phyloP scores from a whole-genome alignment of 208 protist species.

The Naegleria lovaniensis region DNA sequence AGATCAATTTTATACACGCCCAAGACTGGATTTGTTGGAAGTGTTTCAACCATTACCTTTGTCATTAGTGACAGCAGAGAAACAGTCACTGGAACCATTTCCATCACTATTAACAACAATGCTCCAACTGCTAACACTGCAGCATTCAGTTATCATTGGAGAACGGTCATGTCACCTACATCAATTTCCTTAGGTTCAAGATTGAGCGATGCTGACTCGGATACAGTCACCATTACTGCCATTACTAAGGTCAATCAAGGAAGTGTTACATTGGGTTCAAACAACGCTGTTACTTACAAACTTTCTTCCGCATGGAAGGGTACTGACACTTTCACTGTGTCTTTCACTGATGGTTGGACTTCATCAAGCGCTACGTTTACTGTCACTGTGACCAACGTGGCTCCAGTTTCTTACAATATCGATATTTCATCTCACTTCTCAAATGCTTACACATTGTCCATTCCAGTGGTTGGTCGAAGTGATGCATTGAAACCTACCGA shows the following conservation, averaged over 20 bases:
- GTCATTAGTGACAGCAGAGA: neutral
- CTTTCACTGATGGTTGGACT: slow-evolving; percentile 2
- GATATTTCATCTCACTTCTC: neutral
- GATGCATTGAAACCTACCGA: neutral
- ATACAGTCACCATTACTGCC: neutral
- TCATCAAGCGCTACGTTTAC: neutral
- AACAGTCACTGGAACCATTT: neutral
- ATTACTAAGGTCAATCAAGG: neutral
- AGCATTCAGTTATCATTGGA: neutral
- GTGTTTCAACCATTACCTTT: neutral
- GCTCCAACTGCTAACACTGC: neutral
- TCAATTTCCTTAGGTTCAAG: neutral
- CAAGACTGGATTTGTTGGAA: neutral
- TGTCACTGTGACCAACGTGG: neutral
- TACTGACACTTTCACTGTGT: neutral
- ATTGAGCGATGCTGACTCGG: neutral
- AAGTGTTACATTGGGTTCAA: neutral
- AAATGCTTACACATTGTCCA: neutral
- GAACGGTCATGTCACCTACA: neutral
- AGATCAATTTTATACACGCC: neutral
- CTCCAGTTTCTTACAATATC: neutral
- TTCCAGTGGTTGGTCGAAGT: neutral
- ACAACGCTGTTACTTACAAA: neutral
- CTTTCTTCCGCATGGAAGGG: neutral
- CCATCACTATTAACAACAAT: neutral